phyloP scores from a whole-genome alignment of 1,139 yeast genomes.

The Spathaspora jeffriesii region DNA sequence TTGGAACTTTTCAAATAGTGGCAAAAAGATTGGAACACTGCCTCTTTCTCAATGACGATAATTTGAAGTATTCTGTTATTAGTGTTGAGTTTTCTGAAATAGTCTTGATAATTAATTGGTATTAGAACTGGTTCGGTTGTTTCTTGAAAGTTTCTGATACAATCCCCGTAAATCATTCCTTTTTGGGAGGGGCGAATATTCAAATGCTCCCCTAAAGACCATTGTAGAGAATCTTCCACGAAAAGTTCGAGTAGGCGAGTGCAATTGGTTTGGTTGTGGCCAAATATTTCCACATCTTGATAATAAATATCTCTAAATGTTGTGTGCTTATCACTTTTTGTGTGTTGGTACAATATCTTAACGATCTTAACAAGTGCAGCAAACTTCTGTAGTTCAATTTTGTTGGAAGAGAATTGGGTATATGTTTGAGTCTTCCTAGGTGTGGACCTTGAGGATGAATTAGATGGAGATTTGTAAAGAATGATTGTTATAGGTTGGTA shows the following conservation, averaged over 20 bases:
- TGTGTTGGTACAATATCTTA: constrained; percentile 18
- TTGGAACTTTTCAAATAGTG: constrained; percentile 13
- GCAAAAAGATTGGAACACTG: constrained; percentile 39
- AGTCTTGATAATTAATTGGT: constrained; percentile 17
- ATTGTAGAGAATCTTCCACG: constrained; percentile 25
- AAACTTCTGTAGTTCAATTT: constrained; percentile 10
- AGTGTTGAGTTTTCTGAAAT: background rate
- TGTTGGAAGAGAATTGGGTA: constrained; percentile 8
- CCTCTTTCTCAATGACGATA: constrained; percentile 70
- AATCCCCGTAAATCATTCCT: constrained; percentile 54
- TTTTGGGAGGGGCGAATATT: constrained; percentile 62
- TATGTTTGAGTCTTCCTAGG: constrained; percentile 4
- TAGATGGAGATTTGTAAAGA: background rate
- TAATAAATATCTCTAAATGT: constrained; percentile 70
- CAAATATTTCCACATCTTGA: constrained; percentile 58
- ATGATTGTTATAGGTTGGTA: constrained; percentile 5
- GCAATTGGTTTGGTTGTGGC: constrained; percentile 42
- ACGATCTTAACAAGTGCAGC: constrained; percentile 19
- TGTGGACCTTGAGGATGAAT: background rate
- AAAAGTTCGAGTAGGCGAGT: constrained; percentile 39
- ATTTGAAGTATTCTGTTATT: constrained; percentile 19
- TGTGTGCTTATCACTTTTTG: constrained; percentile 19
- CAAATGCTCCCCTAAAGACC: constrained; percentile 26
- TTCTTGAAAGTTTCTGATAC: constrained; percentile 6
- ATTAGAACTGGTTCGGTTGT: constrained; percentile 24